Percentiles rank a stretch among this genome's conserved stretches.
Evolutionary conservation across 192 early-diverging fungal species (phyloP).

Genomic region (Podila clonocystis): DNA sequence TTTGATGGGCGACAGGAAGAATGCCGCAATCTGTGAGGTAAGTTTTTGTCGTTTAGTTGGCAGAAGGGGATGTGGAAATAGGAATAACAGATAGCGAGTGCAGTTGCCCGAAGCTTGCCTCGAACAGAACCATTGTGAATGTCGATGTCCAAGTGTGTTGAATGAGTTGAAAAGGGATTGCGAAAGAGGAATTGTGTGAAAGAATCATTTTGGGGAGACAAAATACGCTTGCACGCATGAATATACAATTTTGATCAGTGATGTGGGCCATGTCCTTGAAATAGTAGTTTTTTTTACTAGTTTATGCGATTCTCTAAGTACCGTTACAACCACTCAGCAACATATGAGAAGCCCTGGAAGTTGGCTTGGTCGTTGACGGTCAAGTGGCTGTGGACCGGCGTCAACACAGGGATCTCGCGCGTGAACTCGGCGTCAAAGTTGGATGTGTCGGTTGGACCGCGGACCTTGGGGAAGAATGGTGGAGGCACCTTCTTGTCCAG

Average conservation of each 20-base stretch:
- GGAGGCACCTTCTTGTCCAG: conserved; percentile 87
- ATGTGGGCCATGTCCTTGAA: background rate
- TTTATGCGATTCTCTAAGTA: background rate
- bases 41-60: too few relatives aligned
- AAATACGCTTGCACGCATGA: too few relatives aligned
- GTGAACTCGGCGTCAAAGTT: conserved; percentile 99
- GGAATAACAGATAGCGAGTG: background rate
- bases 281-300: background rate
- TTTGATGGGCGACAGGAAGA: conserved; percentile 41
- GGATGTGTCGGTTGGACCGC: conserved; percentile 87
- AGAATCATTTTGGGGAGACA: too few relatives aligned
- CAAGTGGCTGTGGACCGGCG: conserved; percentile 88
- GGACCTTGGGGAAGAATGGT: conserved; percentile 92
- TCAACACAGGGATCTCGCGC: conserved; percentile 90
- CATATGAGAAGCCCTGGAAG: conserved; percentile 94
- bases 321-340: conserved; percentile 83
- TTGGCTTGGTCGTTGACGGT: conserved; percentile 89
- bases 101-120: background rate
- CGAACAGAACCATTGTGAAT: conserved; percentile 2
- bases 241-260: background rate
- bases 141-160: background rate
- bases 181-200: background rate
- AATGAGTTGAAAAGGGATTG: too few relatives aligned
- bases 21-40: conserved; percentile 17
- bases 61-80: too few relatives aligned